Evolutionary conservation across 1,284 basidiomycete genomes (phyloP).

Genomic region (Leccinum ponderosum): DNA sequence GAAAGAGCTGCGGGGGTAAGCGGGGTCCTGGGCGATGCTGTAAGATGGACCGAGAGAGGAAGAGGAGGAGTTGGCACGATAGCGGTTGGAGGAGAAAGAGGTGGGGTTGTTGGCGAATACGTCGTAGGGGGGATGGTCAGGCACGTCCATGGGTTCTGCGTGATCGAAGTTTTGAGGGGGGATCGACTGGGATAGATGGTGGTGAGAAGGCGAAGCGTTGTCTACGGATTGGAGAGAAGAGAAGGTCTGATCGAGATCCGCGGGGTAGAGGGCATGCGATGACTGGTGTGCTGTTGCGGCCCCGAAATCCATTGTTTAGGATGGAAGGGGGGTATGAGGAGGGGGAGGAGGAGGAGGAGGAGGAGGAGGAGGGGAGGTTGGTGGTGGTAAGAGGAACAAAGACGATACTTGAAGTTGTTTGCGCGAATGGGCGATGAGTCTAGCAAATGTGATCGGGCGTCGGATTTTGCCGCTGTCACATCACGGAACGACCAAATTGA

Average conservation of each 20-base stretch:
- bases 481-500: constrained; percentile 35
- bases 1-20: constrained; percentile 61
- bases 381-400: constrained; percentile 23
- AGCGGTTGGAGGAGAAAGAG: constrained; percentile 57
- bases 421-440: constrained; percentile 30
- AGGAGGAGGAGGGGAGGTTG: constrained; percentile 16
- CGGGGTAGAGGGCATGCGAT: constrained; percentile 48
- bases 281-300: constrained; percentile 33
- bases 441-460: constrained; percentile 54
- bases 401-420: constrained; percentile 25
- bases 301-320: constrained; percentile 51
- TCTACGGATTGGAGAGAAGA: constrained; percentile 37
- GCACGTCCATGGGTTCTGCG: constrained; percentile 44
- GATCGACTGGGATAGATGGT: constrained; percentile 36
- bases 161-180: constrained; percentile 41
- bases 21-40: constrained; percentile 49
- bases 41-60: constrained; percentile 59
- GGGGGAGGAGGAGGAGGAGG: constrained; percentile 23
- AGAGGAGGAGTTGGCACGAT: constrained; percentile 65
- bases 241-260: constrained; percentile 52
- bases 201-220: constrained; percentile 35
- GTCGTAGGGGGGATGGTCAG: constrained; percentile 58
- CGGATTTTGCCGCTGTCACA: constrained; percentile 46
- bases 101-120: constrained; percentile 52
- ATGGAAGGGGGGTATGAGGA: constrained; percentile 1